These are phyloP conservation scores for Monosporozyma aquatica DNA, from an alignment of 805 yeast genomes.

Conservation along the genomic window DNA sequence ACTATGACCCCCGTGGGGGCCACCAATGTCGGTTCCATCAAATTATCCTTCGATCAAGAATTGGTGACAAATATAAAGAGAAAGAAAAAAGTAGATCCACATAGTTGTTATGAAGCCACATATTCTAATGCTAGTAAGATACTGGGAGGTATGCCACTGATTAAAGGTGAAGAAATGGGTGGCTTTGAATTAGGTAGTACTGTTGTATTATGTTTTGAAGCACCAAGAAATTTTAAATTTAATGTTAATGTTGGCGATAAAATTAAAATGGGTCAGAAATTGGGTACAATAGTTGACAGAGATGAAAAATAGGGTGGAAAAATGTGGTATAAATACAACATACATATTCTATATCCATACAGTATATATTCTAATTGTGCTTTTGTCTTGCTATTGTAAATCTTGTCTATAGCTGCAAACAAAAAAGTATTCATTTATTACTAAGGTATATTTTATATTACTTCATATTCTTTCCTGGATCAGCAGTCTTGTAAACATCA, in stretches of 20 bases:
- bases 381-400: too few relatives aligned
- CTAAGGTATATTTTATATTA: too few relatives aligned
- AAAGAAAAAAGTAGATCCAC: constrained; percentile 42
- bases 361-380: too few relatives aligned
- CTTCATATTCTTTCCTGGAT: too few relatives aligned
- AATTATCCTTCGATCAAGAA: constrained; percentile 83
- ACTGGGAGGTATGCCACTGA: constrained; percentile 79
- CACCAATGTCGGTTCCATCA: constrained; percentile 93
- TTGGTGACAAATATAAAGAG: constrained; percentile 70
- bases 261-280: constrained; percentile 75
- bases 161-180: constrained; percentile 92
- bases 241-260: constrained; percentile 60
- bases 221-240: constrained; percentile 74
- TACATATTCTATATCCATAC: too few relatives aligned
- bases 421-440: too few relatives aligned
- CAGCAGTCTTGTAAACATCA: too few relatives aligned
- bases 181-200: constrained; percentile 95
- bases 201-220: constrained; percentile 94
- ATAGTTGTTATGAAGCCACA: constrained; percentile 90
- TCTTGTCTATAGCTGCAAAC: too few relatives aligned
- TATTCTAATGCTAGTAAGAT: constrained; percentile 68
- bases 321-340: too few relatives aligned
- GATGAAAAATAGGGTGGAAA: not conserved
- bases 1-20: constrained; percentile 99
- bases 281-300: constrained; percentile 38